Conservation (phyloP, 2,329 filamentous ascomycete genomes). For the Intubia oerlemansii region DNA sequence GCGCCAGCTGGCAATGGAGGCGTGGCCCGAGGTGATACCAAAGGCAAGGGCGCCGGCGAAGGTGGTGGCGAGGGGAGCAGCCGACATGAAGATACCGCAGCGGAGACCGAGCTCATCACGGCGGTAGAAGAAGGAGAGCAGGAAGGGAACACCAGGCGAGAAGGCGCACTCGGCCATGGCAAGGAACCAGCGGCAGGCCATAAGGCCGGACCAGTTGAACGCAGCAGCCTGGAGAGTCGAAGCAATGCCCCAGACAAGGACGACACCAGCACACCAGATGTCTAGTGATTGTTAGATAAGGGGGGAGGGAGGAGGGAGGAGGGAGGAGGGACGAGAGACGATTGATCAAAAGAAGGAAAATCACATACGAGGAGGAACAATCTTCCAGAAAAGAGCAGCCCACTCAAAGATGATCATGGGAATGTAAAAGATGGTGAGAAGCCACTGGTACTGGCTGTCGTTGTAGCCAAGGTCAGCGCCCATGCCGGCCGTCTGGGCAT, state of each 20-base stretch:
- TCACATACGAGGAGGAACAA: conserved; percentile 16
- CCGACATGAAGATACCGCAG: conserved; percentile 50
- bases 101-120: conserved; percentile 44
- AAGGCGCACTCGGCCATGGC: conserved; percentile 23
- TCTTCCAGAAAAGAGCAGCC: conserved; percentile 20
- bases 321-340: no score
- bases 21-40: conserved; percentile 36
- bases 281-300: conserved; percentile 5
- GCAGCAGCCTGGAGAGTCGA: conserved; percentile 14
- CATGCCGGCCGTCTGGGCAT: conserved; percentile 10
- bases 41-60: conserved; percentile 45
- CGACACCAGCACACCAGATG: conserved; percentile 11
- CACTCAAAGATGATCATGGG: conserved; percentile 21
- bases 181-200: conserved; percentile 19
- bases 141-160: conserved; percentile 18
- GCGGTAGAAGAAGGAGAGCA: conserved; percentile 24
- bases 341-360: background rate
- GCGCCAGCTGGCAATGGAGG: conserved; percentile 38
- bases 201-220: conserved; percentile 15
- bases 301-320: no score
- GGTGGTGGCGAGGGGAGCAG: conserved; percentile 41
- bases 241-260: conserved; percentile 12
- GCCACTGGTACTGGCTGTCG: conserved; percentile 19
- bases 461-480: conserved; percentile 15
- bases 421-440: conserved; percentile 23